A percentile compares a stretch with the other conserved stretches of the same genome.
phyloP scores from a whole-genome alignment of 2,329 filamentous ascomycete genomes.

The Diatrype stigma region DNA sequence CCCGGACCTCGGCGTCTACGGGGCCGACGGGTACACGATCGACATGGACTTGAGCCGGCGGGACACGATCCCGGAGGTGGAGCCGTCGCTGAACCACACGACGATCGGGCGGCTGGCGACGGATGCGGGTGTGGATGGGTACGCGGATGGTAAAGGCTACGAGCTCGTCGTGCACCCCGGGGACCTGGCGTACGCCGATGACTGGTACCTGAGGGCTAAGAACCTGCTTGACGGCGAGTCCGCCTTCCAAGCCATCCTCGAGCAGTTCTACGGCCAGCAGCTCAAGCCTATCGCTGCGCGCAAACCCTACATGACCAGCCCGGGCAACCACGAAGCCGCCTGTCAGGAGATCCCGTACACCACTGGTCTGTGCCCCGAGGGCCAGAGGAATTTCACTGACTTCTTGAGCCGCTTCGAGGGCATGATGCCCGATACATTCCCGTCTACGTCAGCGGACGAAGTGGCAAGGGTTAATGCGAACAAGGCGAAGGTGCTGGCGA shows the following conservation, averaged over 20 bases:
- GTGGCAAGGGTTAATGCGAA: constrained; percentile 39
- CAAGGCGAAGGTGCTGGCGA: constrained; percentile 39
- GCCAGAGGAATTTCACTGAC: constrained; percentile 58
- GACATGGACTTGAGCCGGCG: constrained; percentile 39
- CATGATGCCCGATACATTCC: constrained; percentile 48
- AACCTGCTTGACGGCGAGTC: constrained; percentile 45
- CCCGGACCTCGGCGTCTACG: constrained; percentile 53
- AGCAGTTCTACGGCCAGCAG: constrained; percentile 46
- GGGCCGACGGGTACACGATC: constrained; percentile 48
- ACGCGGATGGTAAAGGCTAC: constrained; percentile 49
- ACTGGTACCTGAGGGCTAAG: constrained; percentile 45
- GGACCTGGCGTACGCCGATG: constrained; percentile 56
- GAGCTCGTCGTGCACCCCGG: constrained; percentile 52
- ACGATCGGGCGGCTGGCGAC: constrained; percentile 52
- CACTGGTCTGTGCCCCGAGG: constrained; percentile 39
- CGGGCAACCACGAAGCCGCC: constrained; percentile 57
- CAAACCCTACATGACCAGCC: constrained; percentile 53
- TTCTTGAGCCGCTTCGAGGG: constrained; percentile 51
- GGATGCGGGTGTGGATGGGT: no score
- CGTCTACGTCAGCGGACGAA: constrained; percentile 40
- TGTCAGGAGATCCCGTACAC: constrained; percentile 41
- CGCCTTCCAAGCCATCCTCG: constrained; percentile 53
- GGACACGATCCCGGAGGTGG: constrained; percentile 43
- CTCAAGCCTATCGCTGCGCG: constrained; percentile 48
- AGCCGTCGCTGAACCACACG: constrained; percentile 52